Conservation (phyloP, 352 stramenopile genomes). For the Paralagenidium karlingii region DNA sequence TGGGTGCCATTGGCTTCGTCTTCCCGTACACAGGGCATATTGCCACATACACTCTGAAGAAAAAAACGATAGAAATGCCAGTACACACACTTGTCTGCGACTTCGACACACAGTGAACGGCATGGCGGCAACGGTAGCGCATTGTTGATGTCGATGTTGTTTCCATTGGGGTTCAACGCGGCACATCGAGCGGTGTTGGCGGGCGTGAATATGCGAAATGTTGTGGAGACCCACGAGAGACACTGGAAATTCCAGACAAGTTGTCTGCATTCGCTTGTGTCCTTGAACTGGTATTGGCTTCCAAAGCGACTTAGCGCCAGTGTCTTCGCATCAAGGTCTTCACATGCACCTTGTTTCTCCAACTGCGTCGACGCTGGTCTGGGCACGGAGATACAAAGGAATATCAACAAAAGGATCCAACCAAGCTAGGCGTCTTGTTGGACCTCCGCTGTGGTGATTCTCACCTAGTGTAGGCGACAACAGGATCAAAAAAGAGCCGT, state of each 20-base stretch:
- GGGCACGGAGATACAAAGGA: background rate
- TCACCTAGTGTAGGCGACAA: conserved; percentile 50
- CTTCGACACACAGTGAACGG: conserved; percentile 57
- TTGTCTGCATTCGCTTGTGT: conserved; percentile 31
- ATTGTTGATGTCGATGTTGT: conserved; percentile 4
- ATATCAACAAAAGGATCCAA: background rate
- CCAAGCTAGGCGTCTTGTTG: background rate
- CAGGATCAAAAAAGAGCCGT: conserved; percentile 48
- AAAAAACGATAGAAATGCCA: conserved; percentile 53
- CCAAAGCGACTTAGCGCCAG: conserved; percentile 38
- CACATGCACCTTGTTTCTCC: conserved; percentile 57
- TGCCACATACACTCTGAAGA: conserved; percentile 51
- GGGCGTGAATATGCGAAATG: conserved; percentile 23
- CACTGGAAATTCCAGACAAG: conserved; percentile 73
- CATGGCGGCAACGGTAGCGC: conserved; percentile 34
- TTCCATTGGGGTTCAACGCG: no score
- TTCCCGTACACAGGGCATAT: conserved; percentile 41
- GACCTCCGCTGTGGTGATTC: background rate
- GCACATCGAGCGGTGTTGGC: conserved; percentile 18
- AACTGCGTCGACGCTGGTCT: conserved; percentile 43
- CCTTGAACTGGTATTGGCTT: conserved; percentile 48
- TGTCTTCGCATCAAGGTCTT: conserved; percentile 56
- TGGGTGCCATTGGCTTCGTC: conserved; percentile 16
- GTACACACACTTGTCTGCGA: conserved; percentile 67
- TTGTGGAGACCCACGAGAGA: conserved; percentile 42